phyloP scores from a whole-genome alignment of 1,139 yeast genomes.

The Sugiyamaella paludigena region DNA sequence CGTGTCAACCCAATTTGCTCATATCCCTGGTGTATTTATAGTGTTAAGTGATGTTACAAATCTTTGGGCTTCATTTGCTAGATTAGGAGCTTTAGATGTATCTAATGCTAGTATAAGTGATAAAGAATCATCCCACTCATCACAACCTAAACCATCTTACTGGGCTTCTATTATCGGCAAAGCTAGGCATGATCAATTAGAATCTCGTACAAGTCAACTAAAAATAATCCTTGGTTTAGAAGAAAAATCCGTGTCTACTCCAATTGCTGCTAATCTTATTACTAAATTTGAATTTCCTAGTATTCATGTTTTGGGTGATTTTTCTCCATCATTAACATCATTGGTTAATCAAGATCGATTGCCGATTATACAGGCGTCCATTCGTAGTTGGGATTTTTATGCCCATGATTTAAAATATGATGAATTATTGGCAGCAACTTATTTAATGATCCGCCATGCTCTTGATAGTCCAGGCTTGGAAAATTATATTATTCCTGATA shows the following conservation, averaged over 20 bases:
- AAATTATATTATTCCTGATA: conserved; percentile 39
- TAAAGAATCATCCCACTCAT: neutral
- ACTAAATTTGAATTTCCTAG: conserved; percentile 15
- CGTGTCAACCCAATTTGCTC: conserved; percentile 17
- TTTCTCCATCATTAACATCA: conserved; percentile 3
- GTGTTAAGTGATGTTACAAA: conserved; percentile 17
- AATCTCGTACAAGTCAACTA: conserved; percentile 17
- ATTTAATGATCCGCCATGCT: conserved; percentile 52
- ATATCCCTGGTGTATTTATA: conserved; percentile 21
- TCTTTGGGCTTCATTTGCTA: conserved; percentile 14
- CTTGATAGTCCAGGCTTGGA: conserved; percentile 35
- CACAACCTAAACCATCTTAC: conserved; percentile 1
- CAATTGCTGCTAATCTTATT: conserved; percentile 8
- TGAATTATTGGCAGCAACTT: conserved; percentile 64
- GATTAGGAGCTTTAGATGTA: conserved; percentile 20
- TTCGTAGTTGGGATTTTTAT: conserved; percentile 48
- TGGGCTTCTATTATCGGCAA: conserved; percentile 8
- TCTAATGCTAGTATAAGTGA: conserved; percentile 7
- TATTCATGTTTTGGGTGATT: conserved; percentile 11
- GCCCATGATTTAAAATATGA: conserved; percentile 68
- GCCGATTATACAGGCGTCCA: conserved; percentile 1
- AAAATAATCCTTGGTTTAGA: conserved; percentile 18
- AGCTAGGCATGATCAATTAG: conserved; percentile 12
- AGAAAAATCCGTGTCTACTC: conserved; percentile 5
- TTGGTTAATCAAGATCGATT: conserved; percentile 4